Evolutionary conservation across 2,329 filamentous ascomycete genomes (phyloP).

Genomic region (Scytalidium sp.): DNA sequence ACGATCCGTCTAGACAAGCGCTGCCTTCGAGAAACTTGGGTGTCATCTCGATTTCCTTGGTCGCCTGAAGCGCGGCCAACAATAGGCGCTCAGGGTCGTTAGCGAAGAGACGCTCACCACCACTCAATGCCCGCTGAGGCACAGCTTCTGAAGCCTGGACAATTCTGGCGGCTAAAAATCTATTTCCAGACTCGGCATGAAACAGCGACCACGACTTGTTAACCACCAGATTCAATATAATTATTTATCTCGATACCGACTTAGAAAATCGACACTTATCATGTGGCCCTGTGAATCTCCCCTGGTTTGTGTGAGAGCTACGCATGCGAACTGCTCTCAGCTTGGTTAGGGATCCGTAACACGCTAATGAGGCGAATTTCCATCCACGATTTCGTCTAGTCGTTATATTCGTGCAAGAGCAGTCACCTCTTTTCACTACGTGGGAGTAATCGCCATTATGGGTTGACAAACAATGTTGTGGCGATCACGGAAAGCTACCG

Average conservation of each 20-base stretch:
- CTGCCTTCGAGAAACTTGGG: slow-evolving; percentile 6
- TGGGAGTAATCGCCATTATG: no score
- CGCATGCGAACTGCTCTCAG: no score
- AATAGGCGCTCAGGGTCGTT: slow-evolving; percentile 21
- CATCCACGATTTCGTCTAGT: no score
- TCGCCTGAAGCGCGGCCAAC: slow-evolving; percentile 20
- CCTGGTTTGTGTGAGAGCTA: no score
- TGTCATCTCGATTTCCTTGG: slow-evolving; percentile 24
- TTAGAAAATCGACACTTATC: no score
- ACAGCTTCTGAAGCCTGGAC: slow-evolving; percentile 9
- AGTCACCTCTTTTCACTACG: no score
- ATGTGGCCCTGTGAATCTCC: no score
- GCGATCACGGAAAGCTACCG: no score
- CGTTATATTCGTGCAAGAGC: no score
- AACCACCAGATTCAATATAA: neutral
- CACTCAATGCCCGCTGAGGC: slow-evolving; percentile 20
- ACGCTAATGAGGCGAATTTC: no score
- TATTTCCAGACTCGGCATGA: neutral
- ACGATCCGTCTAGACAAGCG: slow-evolving; percentile 12
- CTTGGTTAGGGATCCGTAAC: no score
- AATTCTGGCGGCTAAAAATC: neutral
- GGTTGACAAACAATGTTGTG: no score
- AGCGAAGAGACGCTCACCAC: slow-evolving; percentile 17
- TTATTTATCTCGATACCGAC: neutral
- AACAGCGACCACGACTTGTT: neutral